Percentiles rank a stretch among this genome's conserved stretches.
phyloP scores from a whole-genome alignment of 2,329 filamentous ascomycete genomes.

The Penicillium sp. region DNA sequence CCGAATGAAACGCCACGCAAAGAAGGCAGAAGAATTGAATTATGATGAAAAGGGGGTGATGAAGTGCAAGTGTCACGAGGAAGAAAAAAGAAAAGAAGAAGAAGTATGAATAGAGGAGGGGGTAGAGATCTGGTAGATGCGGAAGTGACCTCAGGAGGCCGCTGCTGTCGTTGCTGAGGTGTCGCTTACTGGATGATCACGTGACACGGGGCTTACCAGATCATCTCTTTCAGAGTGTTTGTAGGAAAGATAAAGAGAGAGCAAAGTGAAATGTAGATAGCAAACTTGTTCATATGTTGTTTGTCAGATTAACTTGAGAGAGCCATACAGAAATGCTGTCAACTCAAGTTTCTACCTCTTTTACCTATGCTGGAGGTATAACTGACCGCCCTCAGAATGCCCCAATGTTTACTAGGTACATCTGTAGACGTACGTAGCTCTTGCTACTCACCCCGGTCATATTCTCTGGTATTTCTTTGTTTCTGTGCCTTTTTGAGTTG shows the following conservation, averaged over 20 bases:
- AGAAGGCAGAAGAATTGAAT: conserved; percentile 26
- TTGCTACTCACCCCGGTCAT: background rate
- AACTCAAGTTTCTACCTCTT: background rate
- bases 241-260: background rate
- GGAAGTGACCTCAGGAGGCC: conserved; percentile 44
- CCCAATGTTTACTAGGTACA: background rate
- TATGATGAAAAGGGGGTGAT: conserved; percentile 14
- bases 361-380: background rate
- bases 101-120: conserved; percentile 18
- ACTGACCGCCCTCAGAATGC: conserved; percentile 3
- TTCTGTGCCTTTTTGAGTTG: background rate
- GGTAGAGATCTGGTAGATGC: conserved; percentile 29
- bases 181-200: conserved; percentile 39
- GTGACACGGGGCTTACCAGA: conserved; percentile 27
- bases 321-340: background rate
- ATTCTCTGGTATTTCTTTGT: background rate
- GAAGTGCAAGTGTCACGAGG: conserved; percentile 10
- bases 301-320: background rate
- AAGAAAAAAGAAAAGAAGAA: conserved; percentile 18
- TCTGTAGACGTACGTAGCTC: background rate
- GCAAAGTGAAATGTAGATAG: background rate
- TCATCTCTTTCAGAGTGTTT: background rate
- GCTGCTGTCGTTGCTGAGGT: conserved; percentile 41
- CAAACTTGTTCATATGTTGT: background rate
- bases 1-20: conserved; percentile 41